Base-by-base conservation (phyloP, 176 grass and related monocot genomes). In the Cenchrus purpureus region DNA sequence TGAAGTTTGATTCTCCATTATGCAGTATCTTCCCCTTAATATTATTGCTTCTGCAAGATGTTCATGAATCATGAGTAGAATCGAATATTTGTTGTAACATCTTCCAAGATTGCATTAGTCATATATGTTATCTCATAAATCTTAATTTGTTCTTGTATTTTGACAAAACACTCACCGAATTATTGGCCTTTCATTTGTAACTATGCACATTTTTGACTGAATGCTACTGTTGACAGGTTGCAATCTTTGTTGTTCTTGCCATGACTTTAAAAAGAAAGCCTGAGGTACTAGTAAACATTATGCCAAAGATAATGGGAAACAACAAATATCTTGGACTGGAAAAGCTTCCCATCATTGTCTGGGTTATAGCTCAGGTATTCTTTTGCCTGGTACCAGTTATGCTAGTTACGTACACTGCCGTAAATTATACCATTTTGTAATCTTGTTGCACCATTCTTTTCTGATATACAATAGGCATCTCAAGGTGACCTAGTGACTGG, bases 191-290 rank as follows among this genome's bases (percentile, higher is more conserved):
- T 9, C 9, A 10, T 31, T 50, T 67, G 37, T 22, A 57, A 82
- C 34, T 1, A 76, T 78, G 65, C 20, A 78, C 32, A 46, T 77
- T 85, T 86, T 86, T 76, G n/a, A 56, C 75, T 60, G 9, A 74
- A 58, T 16, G 78, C 65, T 68, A 17, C 16, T 46, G 63, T 77
- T 48, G 9, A 78, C 83, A 98, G 97, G 97, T 98, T 86, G 97
- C 97, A 80, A 95, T 98, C 53, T 98, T 95, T 20, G 91, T 83
- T 88, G 91, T 94, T 29, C 91, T 98, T 69, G 97, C 97, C 2
- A 91, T 98, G 89, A 90, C 88, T 43, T 86, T 98, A 86, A 95
- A 90, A 75, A 87, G 91, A 62, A 98, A 95, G 74, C 93, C 93
- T 49, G 97, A 95, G 44, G 84, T 83, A 52, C 65, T 98, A 54